Conservation (phyloP, 2,329 filamentous ascomycete species). For the Aciculosporium take region DNA sequence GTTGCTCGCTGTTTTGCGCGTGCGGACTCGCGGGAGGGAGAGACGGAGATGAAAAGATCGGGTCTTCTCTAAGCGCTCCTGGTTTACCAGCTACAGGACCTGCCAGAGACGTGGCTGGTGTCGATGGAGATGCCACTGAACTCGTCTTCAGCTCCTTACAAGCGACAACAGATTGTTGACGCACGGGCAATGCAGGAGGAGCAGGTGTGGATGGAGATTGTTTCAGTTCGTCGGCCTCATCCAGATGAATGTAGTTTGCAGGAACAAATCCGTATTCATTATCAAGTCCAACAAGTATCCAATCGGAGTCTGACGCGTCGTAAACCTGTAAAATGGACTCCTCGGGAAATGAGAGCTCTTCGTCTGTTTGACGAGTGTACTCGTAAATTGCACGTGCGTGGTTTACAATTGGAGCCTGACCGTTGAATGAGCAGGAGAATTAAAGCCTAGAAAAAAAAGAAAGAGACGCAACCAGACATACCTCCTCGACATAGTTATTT, state of each 20-base stretch:
- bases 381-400: constrained; percentile 92
- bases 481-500: constrained; percentile 90
- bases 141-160: constrained; percentile 19
- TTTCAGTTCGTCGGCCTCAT: constrained; percentile 31
- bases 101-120: constrained; percentile 41
- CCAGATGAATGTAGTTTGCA: constrained; percentile 82
- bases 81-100: constrained; percentile 37
- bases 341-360: constrained; percentile 91
- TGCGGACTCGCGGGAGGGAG: constrained; percentile 13
- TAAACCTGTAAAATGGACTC: constrained; percentile 72
- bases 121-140: constrained; percentile 16
- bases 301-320: constrained; percentile 85
- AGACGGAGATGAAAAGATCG: constrained; percentile 12
- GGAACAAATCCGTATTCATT: constrained; percentile 89
- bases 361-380: constrained; percentile 91
- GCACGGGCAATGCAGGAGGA: constrained; percentile 30
- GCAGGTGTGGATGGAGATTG: constrained; percentile 20
- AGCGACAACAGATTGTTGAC: constrained; percentile 21
- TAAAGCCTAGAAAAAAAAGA: no score
- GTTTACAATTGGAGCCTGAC: constrained; percentile 48
- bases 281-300: constrained; percentile 79
- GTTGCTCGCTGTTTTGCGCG: constrained; percentile 14
- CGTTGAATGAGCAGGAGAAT: neutral
- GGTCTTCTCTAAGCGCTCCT: constrained; percentile 16
- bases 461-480: constrained; percentile 28